These are phyloP conservation scores for Dryadomyces quercus-mongolicae DNA, from an alignment of 2,329 filamentous ascomycete genomes.

Conservation along the genomic window DNA sequence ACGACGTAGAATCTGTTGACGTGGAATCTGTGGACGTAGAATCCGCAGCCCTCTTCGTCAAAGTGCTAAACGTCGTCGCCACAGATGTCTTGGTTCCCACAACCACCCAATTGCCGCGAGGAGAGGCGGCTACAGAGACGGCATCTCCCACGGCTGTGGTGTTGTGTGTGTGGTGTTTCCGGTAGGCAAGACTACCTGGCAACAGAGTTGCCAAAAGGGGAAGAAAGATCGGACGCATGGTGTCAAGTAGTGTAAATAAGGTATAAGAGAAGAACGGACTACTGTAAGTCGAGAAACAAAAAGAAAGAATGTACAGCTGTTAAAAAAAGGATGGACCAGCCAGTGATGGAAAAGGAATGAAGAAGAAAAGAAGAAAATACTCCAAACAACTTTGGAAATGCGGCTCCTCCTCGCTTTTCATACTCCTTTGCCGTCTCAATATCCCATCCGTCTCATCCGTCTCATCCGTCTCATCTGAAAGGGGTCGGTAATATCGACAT, in stretches of 20 bases:
- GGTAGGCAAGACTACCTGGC: not conserved
- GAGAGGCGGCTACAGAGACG: not conserved
- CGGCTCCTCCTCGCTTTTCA: not conserved
- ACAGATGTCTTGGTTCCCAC: too few species aligned
- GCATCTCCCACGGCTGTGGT: not conserved
- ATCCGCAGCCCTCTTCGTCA: not conserved
- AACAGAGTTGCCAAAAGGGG: not conserved
- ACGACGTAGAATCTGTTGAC: not conserved
- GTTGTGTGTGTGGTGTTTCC: too few species aligned
- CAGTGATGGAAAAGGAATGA: not conserved
- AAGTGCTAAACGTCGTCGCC: not conserved
- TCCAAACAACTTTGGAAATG: too few species aligned
- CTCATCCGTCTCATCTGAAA: not conserved
- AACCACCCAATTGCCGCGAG: not conserved
- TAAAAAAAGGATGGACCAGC: not conserved
- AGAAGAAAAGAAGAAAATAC: not conserved
- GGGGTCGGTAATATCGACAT: not conserved
- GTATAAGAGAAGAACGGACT: not conserved
- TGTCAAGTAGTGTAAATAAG: not conserved
- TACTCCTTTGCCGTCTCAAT: not conserved
- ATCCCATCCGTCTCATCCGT: not conserved
- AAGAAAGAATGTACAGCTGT: not conserved
- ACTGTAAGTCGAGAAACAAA: not conserved
- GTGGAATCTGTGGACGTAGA: not conserved
- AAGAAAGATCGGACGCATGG: not conserved